phyloP scores from a whole-genome alignment of 305 asterid species.

The Petunia hybrid region DNA sequence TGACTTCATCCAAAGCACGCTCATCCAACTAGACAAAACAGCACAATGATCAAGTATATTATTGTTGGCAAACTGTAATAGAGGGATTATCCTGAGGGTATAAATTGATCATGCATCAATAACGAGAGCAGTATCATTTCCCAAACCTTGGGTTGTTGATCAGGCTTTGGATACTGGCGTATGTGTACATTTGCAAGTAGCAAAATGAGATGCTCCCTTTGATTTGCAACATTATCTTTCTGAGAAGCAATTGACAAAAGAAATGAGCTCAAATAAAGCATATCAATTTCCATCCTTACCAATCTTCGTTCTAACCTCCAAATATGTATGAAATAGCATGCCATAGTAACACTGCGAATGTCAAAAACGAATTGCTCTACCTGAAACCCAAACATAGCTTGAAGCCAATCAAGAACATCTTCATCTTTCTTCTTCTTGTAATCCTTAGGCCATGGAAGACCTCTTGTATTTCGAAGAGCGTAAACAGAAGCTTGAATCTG shows the following conservation, averaged over 20 bases:
- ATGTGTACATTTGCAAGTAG: constrained; percentile 98
- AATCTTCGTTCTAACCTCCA: not conserved
- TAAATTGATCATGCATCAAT: constrained; percentile 6
- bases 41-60: not conserved
- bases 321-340: constrained; percentile 4
- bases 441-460: constrained; percentile 99
- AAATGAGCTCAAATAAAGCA: constrained; percentile 21
- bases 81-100: not conserved
- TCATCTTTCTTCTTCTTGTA: constrained; percentile 98
- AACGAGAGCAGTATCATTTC: constrained; percentile 31
- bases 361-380: constrained; percentile 46
- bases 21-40: constrained; percentile 76
- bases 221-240: constrained; percentile 97
- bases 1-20: constrained; percentile 93
- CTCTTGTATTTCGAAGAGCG: constrained; percentile 88
- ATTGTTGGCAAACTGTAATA: not conserved
- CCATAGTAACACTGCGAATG: not conserved
- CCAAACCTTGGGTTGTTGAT: constrained; percentile 94
- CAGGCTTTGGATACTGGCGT: constrained; percentile 95
- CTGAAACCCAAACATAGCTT: constrained; percentile 99
- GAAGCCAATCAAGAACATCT: constrained; percentile 99
- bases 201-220: constrained; percentile 97
- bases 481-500: constrained; percentile 97
- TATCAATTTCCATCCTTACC: not conserved
- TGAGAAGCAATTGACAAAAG: constrained; percentile 49